Evolutionary conservation across 192 early-diverging fungal species (phyloP).

Genomic region (Backusella australiensis): DNA sequence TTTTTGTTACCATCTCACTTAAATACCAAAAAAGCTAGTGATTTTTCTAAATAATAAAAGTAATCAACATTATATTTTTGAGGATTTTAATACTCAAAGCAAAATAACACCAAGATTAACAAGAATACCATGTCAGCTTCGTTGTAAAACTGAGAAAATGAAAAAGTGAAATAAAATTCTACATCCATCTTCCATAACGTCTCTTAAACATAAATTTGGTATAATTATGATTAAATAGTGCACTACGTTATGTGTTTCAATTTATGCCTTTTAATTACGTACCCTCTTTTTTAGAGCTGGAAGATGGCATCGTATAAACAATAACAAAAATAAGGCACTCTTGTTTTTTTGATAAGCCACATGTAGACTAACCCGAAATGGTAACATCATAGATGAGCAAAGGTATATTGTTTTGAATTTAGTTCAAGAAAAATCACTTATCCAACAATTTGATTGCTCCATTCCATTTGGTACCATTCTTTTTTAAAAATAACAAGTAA

Average conservation of each 20-base stretch:
- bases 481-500: neutral
- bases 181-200: no score
- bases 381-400: neutral
- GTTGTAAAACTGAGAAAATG: no score
- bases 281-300: neutral
- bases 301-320: neutral
- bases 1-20: neutral
- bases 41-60: neutral
- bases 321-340: neutral
- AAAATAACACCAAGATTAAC: no score
- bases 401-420: neutral
- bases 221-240: no score
- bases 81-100: no score
- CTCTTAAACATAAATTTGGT: no score
- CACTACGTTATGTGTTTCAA: neutral
- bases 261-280: neutral
- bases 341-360: neutral
- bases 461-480: neutral
- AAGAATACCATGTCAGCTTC: no score
- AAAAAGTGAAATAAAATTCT: no score
- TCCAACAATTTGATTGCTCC: neutral
- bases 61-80: neutral
- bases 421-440: no score
- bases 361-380: neutral
- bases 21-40: no score